Conservation (phyloP, 305 asterid species). For the Solanum chacoense region DNA sequence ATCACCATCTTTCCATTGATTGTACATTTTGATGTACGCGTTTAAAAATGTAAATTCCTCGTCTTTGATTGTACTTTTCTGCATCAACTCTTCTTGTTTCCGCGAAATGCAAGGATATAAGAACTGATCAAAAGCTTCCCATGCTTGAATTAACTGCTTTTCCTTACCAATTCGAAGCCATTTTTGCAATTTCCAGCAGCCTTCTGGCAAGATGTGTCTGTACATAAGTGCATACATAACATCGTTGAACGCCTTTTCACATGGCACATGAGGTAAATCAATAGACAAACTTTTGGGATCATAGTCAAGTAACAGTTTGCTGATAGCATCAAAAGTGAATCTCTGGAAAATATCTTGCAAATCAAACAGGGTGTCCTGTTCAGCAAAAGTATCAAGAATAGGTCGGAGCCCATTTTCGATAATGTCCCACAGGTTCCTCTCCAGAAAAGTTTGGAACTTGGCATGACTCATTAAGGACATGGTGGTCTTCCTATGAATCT, state of each 20-base stretch:
- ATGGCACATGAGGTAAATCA: slow-evolving; percentile 1
- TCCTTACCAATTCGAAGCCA: slow-evolving; percentile 1
- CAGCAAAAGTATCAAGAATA: neutral
- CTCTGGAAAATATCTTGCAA: slow-evolving; percentile 13
- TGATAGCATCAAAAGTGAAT: slow-evolving; percentile 7
- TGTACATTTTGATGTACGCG: neutral
- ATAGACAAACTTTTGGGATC: slow-evolving; percentile 8
- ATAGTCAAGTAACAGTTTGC: slow-evolving; percentile 3
- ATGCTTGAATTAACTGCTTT: neutral
- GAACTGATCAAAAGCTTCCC: neutral
- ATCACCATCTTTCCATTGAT: neutral
- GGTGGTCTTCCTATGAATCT: slow-evolving; percentile 3
- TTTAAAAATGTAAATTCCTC: neutral
- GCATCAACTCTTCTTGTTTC: neutral
- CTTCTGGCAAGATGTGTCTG: neutral
- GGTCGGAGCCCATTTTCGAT: neutral
- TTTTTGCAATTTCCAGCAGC: neutral
- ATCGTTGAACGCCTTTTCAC: neutral
- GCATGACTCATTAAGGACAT: neutral
- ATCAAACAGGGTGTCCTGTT: neutral
- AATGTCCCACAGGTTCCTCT: neutral
- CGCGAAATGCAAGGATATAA: neutral
- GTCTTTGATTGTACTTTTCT: neutral
- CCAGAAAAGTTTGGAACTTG: neutral
- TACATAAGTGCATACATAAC: neutral